Evolutionary conservation across 2,329 filamentous ascomycete genomes (phyloP).

Genomic region (Laburnicola sp.): DNA sequence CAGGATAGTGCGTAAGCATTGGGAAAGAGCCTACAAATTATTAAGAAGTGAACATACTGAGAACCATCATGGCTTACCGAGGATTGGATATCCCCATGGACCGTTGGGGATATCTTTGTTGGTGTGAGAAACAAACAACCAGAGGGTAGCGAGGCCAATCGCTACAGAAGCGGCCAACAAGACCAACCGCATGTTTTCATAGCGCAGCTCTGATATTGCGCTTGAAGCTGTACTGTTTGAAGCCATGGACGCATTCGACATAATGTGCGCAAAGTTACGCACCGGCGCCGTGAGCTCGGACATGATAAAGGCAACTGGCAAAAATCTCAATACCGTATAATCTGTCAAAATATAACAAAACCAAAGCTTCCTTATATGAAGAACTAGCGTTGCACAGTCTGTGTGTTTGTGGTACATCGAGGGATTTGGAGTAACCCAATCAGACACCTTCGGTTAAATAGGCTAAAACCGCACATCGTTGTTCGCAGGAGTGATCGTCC

Average conservation of each 20-base stretch:
- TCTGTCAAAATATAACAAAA: no score
- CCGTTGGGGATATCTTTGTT: conserved; percentile 6
- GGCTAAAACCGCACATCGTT: no score
- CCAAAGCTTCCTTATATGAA: no score
- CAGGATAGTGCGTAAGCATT: conserved; percentile 14
- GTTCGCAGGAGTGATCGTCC: no score
- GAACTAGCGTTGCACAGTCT: no score
- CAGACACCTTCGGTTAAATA: no score
- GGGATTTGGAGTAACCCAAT: no score
- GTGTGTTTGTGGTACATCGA: no score
- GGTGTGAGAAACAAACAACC: background rate
- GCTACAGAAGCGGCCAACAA: background rate
- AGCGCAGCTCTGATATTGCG: background rate
- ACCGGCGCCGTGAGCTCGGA: background rate
- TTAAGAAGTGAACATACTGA: background rate
- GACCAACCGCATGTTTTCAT: background rate
- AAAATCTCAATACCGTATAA: no score
- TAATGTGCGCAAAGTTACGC: no score
- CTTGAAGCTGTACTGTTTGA: background rate
- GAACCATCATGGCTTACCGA: conserved; percentile 4
- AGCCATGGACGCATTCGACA: no score
- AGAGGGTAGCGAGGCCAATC: background rate
- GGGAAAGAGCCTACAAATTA: conserved; percentile 12
- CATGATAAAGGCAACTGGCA: background rate
- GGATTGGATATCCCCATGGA: conserved; percentile 6